These are phyloP conservation scores for Ochromonas danica DNA, from an alignment of 108 stramenopile genomes.

Conservation along the genomic window DNA sequence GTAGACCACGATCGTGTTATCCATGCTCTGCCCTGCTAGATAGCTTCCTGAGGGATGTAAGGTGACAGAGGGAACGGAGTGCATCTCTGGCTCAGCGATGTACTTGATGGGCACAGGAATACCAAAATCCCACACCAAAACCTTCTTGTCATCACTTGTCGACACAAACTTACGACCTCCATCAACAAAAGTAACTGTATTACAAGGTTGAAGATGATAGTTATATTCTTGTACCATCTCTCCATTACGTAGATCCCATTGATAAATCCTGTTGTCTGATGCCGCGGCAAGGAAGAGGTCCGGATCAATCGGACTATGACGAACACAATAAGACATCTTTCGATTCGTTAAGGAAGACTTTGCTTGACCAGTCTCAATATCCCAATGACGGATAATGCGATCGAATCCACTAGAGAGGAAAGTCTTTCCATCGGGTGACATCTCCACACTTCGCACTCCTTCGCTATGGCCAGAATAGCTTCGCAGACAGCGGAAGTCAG, in stretches of 20 bases:
- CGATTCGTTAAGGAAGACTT: slow-evolving; percentile 82
- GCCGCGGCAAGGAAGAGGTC: slow-evolving; percentile 91
- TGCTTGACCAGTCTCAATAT: slow-evolving; percentile 86
- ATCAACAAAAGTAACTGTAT: slow-evolving; percentile 92
- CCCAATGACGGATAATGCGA: slow-evolving; percentile 88
- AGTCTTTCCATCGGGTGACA: slow-evolving; percentile 71
- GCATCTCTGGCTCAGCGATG: slow-evolving; percentile 97
- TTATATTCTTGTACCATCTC: slow-evolving; percentile 84
- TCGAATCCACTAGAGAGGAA: slow-evolving; percentile 89
- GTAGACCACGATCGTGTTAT: slow-evolving; percentile 92
- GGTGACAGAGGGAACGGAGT: slow-evolving; percentile 88
- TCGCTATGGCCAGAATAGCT: slow-evolving; percentile 91
- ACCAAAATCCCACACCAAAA: slow-evolving; percentile 97
- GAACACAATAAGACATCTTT: slow-evolving; percentile 84
- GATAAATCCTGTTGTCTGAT: slow-evolving; percentile 73
- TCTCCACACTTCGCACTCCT: slow-evolving; percentile 85
- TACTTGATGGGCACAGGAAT: slow-evolving; percentile 98
- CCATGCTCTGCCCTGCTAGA: slow-evolving; percentile 81
- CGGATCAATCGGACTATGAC: slow-evolving; percentile 91
- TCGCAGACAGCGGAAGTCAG: slow-evolving; percentile 59
- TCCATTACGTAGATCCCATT: background rate
- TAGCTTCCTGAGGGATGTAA: slow-evolving; percentile 76
- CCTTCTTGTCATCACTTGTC: slow-evolving; percentile 95
- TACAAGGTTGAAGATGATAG: slow-evolving; percentile 93
- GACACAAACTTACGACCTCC: slow-evolving; percentile 84